Conservation (phyloP, 371 early-diverging fungal genomes). For the Umbelopsis sp. region DNA sequence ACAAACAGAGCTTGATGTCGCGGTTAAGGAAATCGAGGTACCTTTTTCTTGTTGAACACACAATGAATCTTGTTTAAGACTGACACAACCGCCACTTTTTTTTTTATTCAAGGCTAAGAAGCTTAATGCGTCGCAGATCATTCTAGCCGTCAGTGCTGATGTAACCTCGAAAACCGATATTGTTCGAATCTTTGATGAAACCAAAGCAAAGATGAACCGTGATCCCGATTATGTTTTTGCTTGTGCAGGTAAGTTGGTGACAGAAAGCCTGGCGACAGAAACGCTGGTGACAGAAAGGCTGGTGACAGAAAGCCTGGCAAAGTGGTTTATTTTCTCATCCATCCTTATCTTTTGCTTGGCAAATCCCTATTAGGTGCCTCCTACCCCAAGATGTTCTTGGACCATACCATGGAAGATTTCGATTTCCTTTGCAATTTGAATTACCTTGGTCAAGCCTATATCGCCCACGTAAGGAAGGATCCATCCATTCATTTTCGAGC, state of each 20-base stretch:
- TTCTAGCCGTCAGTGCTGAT: constrained; percentile 62
- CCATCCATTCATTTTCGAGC: not conserved
- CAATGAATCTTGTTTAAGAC: not conserved
- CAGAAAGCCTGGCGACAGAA: not conserved
- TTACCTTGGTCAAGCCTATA: constrained; percentile 80
- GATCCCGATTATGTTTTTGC: constrained; percentile 77
- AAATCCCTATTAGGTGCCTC: constrained; percentile 45
- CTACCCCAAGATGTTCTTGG: constrained; percentile 75
- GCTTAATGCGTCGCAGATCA: constrained; percentile 39
- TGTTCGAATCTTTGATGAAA: constrained; percentile 64
- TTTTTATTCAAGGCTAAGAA: not conserved
- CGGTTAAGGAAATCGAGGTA: constrained; percentile 62
- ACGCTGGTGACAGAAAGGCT: too few relatives aligned
- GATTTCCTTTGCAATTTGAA: constrained; percentile 71
- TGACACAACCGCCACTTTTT: not conserved
- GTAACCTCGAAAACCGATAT: constrained; percentile 60
- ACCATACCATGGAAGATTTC: constrained; percentile 66
- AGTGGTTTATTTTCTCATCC: not conserved
- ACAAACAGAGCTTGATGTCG: constrained; percentile 55
- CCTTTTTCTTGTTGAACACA: constrained; percentile 21
- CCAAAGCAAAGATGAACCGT: constrained; percentile 56
- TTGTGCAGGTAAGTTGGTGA: constrained; percentile 71
- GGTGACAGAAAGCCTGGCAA: not conserved
- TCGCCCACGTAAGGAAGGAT: constrained; percentile 63
- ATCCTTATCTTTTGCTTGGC: not conserved